phyloP scores from a whole-genome alignment of 345 rosid species.

The Aquilaria sinensis region DNA sequence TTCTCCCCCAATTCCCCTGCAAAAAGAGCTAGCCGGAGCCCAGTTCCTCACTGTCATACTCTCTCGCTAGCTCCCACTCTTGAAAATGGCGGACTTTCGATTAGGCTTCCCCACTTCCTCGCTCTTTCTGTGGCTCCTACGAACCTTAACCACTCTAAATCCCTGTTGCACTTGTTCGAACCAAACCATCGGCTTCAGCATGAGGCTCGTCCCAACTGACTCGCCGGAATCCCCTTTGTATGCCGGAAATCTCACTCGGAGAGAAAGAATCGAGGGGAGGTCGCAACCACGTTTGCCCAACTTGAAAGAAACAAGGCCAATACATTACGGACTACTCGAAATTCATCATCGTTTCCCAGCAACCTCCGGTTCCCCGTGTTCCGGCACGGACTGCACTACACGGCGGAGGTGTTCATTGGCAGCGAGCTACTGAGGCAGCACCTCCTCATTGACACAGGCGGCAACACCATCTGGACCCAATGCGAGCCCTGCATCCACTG shows the following conservation, averaged over 20 bases:
- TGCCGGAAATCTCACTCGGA: not conserved
- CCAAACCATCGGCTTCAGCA: not conserved
- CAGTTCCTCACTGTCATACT: no score
- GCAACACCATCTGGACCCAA: not conserved
- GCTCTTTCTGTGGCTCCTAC: no score
- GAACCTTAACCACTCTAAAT: no score
- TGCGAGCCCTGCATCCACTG: not conserved
- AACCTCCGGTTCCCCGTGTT: not conserved
- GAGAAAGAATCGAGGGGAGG: not conserved
- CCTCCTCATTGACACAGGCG: not conserved
- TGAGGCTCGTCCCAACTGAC: conserved; percentile 1
- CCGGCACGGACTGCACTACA: not conserved
- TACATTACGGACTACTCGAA: no score
- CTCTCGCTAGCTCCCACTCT: no score
- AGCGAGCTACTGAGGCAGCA: not conserved
- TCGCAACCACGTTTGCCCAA: no score
- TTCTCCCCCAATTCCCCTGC: no score
- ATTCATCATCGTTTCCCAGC: not conserved
- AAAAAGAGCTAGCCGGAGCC: no score
- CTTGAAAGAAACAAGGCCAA: no score
- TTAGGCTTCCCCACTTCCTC: no score
- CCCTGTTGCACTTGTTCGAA: no score
- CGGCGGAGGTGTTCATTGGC: not conserved
- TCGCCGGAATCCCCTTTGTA: not conserved
- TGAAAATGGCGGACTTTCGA: no score